Evolutionary conservation across 306 rosid species (phyloP).

Genomic region (Medicago truncatula): MtrunA17r5.0-ANR NC_053048.1:30295001-30295500

Average conservation of each 20-base stretch:
- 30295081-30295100: conserved; percentile 87
- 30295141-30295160: conserved; percentile 49
- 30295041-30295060: conserved; percentile 55
- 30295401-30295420: background rate
- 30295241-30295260: too few relatives aligned
- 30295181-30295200: background rate
- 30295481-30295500: conserved; percentile 78
- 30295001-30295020: conserved; percentile 45
- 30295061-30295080: conserved; percentile 73
- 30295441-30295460: conserved; percentile 11
- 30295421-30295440: background rate
- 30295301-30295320: conserved; percentile 13
- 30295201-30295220: background rate
- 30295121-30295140: conserved; percentile 73
- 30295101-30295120: conserved; percentile 95
- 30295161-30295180: conserved; percentile 57
- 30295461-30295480: conserved; percentile 54
- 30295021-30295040: conserved; percentile 50
- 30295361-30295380: background rate
- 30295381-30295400: background rate
- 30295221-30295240: too few relatives aligned
- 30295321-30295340: too few relatives aligned
- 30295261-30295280: background rate
- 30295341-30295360: too few relatives aligned
- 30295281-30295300: background rate